Evolutionary conservation across 805 yeast species (phyloP), one percentile per base, ranked within the genome.

Genomic region (Zygoascus bituminiphila): DNA sequence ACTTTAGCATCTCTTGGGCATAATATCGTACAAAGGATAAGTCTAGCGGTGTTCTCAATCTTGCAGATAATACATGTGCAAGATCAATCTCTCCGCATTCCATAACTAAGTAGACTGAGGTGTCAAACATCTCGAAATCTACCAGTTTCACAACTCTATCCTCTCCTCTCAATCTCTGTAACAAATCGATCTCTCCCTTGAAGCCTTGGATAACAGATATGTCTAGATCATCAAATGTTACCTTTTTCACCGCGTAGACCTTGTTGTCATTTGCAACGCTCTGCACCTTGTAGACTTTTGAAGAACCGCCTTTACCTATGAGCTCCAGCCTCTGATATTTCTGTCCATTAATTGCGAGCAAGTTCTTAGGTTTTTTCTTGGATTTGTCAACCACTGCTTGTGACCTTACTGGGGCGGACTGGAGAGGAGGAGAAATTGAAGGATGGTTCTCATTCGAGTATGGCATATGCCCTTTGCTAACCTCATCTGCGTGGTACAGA

Each of bases 31-130:
- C 85, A 69, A 89, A 88, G 48, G 81, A 80, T 36, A 82, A 59
- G 59, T 86, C 94, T 46, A 86, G 65, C 0, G 78, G 73, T 54
- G 65, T 55, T 23, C 68, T 69, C 4, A 72, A 57, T 46, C 87
- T 70, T 44, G 73, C 76, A 38, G 79, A 76, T 43, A 91, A 71
- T 7, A 89, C 89, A 57, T 79, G 87, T 0, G 96, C 91, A 23
- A 91, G 66, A 63, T 91, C 97, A 46, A 85, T 77, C 53, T 91
- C 96, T 19, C 98, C 98, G 61, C 95, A 86, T 65, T 93, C 98
- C 96, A 91, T 87, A 2, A 88, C 84, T 53, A 91, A 68, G 58
- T 75, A 73, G 31, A 91, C 71, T 1, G 80, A 73, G 0, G 84
- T 80, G 23, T 76, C 78, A 2, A 73, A 72, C 54, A 88, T 70